These are phyloP conservation scores for Chalara sp. DNA, from an alignment of 2,329 filamentous ascomycete species.

Conservation along the genomic window DNA sequence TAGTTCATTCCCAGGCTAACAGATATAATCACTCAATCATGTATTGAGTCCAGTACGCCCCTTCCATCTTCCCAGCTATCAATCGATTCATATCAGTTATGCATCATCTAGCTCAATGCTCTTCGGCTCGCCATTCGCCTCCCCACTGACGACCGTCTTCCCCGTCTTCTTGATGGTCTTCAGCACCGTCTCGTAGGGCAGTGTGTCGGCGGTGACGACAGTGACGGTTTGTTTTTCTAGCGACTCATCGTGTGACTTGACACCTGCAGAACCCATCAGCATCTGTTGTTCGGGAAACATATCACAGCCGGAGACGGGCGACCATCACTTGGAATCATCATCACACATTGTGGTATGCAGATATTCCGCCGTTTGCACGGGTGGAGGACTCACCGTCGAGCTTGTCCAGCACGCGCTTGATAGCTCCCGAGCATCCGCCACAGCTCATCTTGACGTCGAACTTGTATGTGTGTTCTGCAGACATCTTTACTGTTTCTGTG, in stretches of 20 bases:
- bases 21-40: no score
- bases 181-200: slow-evolving; percentile 76
- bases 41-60: no score
- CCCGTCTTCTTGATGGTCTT: slow-evolving; percentile 91
- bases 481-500: slow-evolving; percentile 3
- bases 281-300: background rate
- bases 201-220: slow-evolving; percentile 60
- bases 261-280: slow-evolving; percentile 45
- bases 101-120: slow-evolving; percentile 40
- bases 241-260: slow-evolving; percentile 80
- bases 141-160: slow-evolving; percentile 77
- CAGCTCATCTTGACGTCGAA: slow-evolving; percentile 95
- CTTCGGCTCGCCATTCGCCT: slow-evolving; percentile 58
- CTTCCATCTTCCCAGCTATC: background rate
- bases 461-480: slow-evolving; percentile 75
- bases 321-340: no score
- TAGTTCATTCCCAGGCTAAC: no score
- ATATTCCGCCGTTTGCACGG: no score
- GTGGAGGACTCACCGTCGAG: slow-evolving; percentile 64
- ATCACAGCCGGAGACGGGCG: no score
- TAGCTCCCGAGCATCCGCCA: slow-evolving; percentile 89
- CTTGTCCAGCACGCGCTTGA: slow-evolving; percentile 88
- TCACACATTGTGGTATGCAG: no score
- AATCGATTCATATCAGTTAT: background rate
- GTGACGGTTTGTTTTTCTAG: slow-evolving; percentile 81